phyloP scores from a whole-genome alignment of 2,329 filamentous ascomycete genomes.

The Penicillium sp. region DNA sequence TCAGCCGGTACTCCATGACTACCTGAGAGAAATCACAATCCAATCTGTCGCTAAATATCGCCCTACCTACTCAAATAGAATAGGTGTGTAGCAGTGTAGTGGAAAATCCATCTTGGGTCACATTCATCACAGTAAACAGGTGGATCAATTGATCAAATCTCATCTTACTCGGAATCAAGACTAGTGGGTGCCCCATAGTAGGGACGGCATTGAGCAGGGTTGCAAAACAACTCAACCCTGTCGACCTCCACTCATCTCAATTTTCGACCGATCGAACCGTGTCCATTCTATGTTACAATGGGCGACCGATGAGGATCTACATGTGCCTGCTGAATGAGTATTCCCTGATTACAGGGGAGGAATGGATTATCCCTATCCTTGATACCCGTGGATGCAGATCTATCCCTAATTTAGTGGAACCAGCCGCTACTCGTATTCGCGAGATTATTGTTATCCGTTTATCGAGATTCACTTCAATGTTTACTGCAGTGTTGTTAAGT shows the following conservation, averaged over 20 bases:
- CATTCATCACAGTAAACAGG: background rate
- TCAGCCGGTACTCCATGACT: background rate
- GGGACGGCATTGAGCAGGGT: background rate
- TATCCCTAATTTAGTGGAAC: background rate
- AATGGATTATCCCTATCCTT: constrained; percentile 9
- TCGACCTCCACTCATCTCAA: constrained; percentile 6
- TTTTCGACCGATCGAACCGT: background rate
- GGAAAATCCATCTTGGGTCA: background rate
- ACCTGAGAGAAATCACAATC: background rate
- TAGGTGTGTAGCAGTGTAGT: background rate
- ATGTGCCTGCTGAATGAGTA: background rate
- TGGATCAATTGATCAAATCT: background rate
- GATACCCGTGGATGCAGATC: background rate
- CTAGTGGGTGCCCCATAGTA: background rate
- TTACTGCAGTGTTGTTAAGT: background rate
- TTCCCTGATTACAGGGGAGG: background rate
- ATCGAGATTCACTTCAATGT: background rate
- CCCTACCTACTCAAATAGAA: background rate
- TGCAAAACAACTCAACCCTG: background rate
- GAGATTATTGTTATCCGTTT: background rate
- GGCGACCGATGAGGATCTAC: constrained; percentile 14
- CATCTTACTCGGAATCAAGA: background rate
- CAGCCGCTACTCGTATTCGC: background rate
- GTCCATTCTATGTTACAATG: constrained; percentile 7
- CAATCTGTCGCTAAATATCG: background rate